Evolutionary conservation across 148 eudicot species (phyloP), one percentile per base, ranked within the genome.

Genomic region (Fallopia convolvulus): DNA sequence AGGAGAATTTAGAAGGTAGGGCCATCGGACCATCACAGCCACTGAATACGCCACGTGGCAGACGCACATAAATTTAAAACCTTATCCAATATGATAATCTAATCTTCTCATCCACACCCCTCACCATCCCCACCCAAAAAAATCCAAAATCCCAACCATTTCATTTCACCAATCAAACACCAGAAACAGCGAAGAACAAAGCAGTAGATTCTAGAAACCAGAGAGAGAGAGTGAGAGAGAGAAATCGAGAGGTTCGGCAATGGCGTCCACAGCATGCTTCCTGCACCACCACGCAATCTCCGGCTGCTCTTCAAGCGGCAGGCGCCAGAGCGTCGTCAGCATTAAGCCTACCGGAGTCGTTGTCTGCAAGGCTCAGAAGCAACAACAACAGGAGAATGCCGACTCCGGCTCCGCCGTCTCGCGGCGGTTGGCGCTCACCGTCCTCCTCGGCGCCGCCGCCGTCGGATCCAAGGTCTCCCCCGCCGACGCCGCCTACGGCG

Each of bases 401-500:
- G 21, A 39, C 0, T 70, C 77, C 3, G 70, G 61, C 33, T 77
- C 56, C 48, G 79, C 79, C 3, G 44, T 93, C 50, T 90, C 98
- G 0, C 86, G 98, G n/a, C 81, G 98, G 33, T 65, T 90, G 87
- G 98, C 95, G 15, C 91, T 94, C 33, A 85, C 95, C 53, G 84
- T 90, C 73, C 92, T 94, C 40, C 82, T 94, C 79, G 98, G 98
- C 63, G 92, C 95, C 70, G 97, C 98, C 74, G 97, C 97, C 23
- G 84, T 90, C 76, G 97, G 89, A 40, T 84, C 97, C 49, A 94
- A 89, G 92, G 97, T 94, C 70, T 84, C 90, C 21, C 97, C 98
- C n/a, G 98, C 97, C 46, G 94, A 90, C 60, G 98, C 98, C 20
- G 98, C 95, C 58, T 94, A 94, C 76, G 99, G 99, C n/a, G 98